These are phyloP conservation scores for Fistulina hepatica DNA, from an alignment of 1,284 basidiomycete species.

Conservation along the genomic window DNA sequence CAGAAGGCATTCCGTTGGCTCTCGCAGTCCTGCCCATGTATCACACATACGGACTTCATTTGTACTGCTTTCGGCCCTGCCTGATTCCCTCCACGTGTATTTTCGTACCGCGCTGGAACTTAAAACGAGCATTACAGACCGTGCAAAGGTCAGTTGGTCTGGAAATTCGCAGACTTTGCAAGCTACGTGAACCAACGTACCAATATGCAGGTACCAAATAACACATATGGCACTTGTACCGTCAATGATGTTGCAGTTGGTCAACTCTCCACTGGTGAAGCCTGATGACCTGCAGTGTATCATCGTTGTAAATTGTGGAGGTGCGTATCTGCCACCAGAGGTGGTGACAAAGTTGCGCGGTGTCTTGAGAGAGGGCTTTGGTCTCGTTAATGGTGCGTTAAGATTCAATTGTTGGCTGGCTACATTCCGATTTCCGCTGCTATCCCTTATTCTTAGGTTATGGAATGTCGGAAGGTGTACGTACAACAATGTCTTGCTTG, in stretches of 20 bases:
- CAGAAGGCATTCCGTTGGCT: background rate
- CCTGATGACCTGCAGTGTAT: slow-evolving; percentile 45
- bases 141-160: background rate
- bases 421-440: no score
- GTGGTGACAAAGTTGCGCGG: slow-evolving; percentile 33
- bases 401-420: background rate
- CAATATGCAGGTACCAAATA: slow-evolving; percentile 20
- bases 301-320: slow-evolving; percentile 37
- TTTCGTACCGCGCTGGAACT: background rate
- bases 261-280: slow-evolving; percentile 39
- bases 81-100: background rate
- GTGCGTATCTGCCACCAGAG: slow-evolving; percentile 54
- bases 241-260: slow-evolving; percentile 54
- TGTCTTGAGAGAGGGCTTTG: slow-evolving; percentile 23
- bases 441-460: slow-evolving; percentile 38
- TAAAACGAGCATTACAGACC: background rate
- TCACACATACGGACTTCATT: background rate
- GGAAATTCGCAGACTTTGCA: background rate
- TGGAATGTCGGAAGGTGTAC: slow-evolving; percentile 65
- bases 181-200: background rate
- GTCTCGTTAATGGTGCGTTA: slow-evolving; percentile 38
- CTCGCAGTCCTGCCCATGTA: background rate
- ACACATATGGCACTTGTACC: slow-evolving; percentile 46
- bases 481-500: background rate
- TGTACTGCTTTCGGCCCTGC: background rate